Evolutionary conservation across 2,329 filamentous ascomycete species (phyloP).

Genomic region (Simplicillium sp.): DNA sequence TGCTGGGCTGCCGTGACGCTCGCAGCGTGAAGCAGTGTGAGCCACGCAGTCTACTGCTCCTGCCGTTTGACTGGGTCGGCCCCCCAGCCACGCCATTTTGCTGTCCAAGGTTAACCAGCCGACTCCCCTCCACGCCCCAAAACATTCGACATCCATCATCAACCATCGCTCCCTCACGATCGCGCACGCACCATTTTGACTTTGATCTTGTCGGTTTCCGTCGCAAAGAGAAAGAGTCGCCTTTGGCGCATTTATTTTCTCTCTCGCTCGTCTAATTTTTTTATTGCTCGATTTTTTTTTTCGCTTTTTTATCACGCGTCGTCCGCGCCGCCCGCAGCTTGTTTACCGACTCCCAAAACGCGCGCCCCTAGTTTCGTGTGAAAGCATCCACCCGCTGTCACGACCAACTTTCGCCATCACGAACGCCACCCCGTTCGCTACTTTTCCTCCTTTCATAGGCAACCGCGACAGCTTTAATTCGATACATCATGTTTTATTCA

Average conservation of each 20-base stretch:
- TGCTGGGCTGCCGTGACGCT: conserved; percentile 1
- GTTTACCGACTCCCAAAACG: conserved; percentile 8
- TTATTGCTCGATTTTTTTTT: neutral
- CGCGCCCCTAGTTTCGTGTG: conserved; percentile 5
- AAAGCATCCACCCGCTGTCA: too few relatives aligned
- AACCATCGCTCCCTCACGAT: conserved; percentile 11
- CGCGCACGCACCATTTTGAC: conserved; percentile 8
- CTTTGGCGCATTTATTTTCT: conserved; percentile 9
- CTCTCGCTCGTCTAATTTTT: conserved; percentile 14
- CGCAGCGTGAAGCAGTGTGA: conserved; percentile 2
- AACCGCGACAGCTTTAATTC: neutral
- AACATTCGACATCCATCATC: conserved; percentile 9
- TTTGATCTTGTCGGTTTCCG: conserved; percentile 12
- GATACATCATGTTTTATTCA: conserved; percentile 82
- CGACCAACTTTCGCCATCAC: too few relatives aligned
- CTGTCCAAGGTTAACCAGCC: conserved; percentile 10
- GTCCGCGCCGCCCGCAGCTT: conserved; percentile 3
- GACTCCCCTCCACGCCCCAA: conserved; percentile 15
- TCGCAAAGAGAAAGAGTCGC: conserved; percentile 14
- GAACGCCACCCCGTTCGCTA: neutral
- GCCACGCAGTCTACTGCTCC: conserved; percentile 4
- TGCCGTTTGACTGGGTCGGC: too few relatives aligned
- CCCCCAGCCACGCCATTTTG: conserved; percentile 30
- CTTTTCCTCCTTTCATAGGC: neutral
- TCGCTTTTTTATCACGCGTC: conserved; percentile 5